phyloP scores from a whole-genome alignment of 2,329 filamentous ascomycete genomes.

The Nothomitra cinnamomea region DNA sequence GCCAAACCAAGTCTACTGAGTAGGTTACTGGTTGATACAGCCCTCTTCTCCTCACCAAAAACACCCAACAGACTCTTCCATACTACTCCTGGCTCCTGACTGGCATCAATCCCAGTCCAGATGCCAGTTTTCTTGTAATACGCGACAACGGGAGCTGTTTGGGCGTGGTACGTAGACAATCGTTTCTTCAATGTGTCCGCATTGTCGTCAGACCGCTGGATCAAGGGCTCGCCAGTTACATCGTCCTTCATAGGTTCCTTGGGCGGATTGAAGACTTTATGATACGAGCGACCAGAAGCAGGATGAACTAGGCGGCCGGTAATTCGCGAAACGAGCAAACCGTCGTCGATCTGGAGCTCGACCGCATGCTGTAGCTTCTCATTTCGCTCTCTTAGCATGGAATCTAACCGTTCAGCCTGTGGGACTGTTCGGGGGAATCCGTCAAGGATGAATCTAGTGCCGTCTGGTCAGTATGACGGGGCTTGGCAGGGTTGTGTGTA shows the following conservation, averaged over 20 bases:
- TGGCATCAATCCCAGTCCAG: conserved; percentile 90
- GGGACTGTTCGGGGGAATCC: conserved; percentile 94
- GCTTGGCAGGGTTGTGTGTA: not conserved
- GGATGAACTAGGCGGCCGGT: conserved; percentile 93
- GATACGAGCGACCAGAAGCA: conserved; percentile 89
- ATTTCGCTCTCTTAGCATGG: conserved; percentile 64
- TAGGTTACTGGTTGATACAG: conserved; percentile 23
- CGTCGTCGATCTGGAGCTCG: conserved; percentile 93
- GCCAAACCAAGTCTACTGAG: conserved; percentile 37
- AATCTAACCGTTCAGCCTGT: conserved; percentile 86
- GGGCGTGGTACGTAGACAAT: conserved; percentile 77
- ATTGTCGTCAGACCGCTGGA: conserved; percentile 95
- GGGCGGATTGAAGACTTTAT: conserved; percentile 97
- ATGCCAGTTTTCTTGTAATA: conserved; percentile 98
- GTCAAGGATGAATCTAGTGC: conserved; percentile 81
- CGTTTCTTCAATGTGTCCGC: conserved; percentile 92
- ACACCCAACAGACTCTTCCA: conserved; percentile 85
- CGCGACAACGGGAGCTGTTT: conserved; percentile 79
- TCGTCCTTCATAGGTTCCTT: conserved; percentile 92
- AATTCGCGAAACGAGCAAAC: conserved; percentile 83
- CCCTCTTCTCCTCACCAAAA: conserved; percentile 45
- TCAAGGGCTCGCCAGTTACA: conserved; percentile 85
- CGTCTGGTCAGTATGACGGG: not conserved
- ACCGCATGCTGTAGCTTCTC: conserved; percentile 88
- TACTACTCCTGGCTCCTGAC: conserved; percentile 86